Percentiles rank a stretch among this genome's conserved stretches.
These are phyloP conservation scores for Hypoxylon sp. DNA, from an alignment of 2,329 filamentous ascomycete species.

Conservation along the genomic window DNA sequence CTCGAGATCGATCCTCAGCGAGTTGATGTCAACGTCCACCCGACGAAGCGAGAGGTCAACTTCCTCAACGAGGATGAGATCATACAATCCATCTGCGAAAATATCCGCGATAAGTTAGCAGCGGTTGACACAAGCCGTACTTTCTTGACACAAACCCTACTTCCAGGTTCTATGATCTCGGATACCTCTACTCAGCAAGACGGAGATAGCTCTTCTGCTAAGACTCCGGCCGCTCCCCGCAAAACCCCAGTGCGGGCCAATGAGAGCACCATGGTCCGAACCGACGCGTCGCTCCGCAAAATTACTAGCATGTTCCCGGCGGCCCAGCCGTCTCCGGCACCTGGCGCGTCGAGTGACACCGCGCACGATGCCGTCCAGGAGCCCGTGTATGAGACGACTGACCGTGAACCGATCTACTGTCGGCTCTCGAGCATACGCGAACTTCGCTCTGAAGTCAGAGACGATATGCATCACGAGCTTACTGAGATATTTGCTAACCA, in stretches of 20 bases:
- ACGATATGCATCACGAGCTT: constrained; percentile 82
- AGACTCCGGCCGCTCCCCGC: constrained; percentile 47
- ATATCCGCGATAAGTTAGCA: constrained; percentile 79
- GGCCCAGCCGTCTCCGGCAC: constrained; percentile 49
- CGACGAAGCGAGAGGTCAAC: constrained; percentile 95
- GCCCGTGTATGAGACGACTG: constrained; percentile 70
- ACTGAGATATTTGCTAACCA: constrained; percentile 88
- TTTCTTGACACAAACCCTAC: constrained; percentile 90
- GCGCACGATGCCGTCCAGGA: constrained; percentile 44
- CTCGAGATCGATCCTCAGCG: constrained; percentile 90
- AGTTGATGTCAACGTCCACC: constrained; percentile 97
- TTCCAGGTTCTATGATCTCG: constrained; percentile 68
- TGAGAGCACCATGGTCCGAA: constrained; percentile 89
- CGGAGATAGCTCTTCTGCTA: constrained; percentile 43
- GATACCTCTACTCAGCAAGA: constrained; percentile 40
- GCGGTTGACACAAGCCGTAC: constrained; percentile 92
- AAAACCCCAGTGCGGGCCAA: constrained; percentile 66
- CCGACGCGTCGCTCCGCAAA: constrained; percentile 87
- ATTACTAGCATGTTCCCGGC: constrained; percentile 95
- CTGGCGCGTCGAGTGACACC: constrained; percentile 39
- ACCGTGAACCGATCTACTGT: constrained; percentile 74
- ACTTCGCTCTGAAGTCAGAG: constrained; percentile 80
- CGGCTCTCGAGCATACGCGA: constrained; percentile 85
- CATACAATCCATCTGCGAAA: constrained; percentile 81
- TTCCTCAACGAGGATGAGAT: constrained; percentile 98